Evolutionary conservation across 805 yeast species (phyloP).

Genomic region (Phaffomyces opuntiae): DNA sequence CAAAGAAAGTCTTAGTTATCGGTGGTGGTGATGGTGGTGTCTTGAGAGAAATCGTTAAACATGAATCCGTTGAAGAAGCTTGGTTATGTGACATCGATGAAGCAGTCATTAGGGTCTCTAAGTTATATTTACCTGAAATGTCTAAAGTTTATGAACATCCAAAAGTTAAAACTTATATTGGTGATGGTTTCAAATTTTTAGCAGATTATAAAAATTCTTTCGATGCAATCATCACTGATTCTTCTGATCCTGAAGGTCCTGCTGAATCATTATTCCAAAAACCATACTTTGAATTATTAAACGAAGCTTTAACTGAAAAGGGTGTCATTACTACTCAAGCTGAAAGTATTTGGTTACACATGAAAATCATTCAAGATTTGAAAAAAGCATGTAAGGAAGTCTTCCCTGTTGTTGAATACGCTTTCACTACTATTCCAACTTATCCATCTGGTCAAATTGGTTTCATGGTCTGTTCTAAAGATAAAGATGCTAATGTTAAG

Average conservation of each 20-base stretch:
- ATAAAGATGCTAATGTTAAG: slow-evolving; percentile 52
- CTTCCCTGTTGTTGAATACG: slow-evolving; percentile 88
- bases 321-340: slow-evolving; percentile 95
- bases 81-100: slow-evolving; percentile 94
- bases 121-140: slow-evolving; percentile 84
- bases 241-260: slow-evolving; percentile 98
- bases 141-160: slow-evolving; percentile 80
- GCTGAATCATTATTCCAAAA: slow-evolving; percentile 91
- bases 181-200: slow-evolving; percentile 96
- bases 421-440: slow-evolving; percentile 90
- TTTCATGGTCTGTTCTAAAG: slow-evolving; percentile 93
- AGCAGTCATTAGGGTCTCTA: slow-evolving; percentile 80
- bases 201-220: slow-evolving; percentile 77
- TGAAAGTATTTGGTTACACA: slow-evolving; percentile 89
- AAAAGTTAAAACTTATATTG: slow-evolving; percentile 83
- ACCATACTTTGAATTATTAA: slow-evolving; percentile 78
- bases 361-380: slow-evolving; percentile 74
- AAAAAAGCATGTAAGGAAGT: slow-evolving; percentile 76
- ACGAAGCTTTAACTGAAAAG: slow-evolving; percentile 82
- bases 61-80: slow-evolving; percentile 79
- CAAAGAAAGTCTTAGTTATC: slow-evolving; percentile 86
- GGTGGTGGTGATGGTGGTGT: slow-evolving; percentile 99
- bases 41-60: slow-evolving; percentile 88
- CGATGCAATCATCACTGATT: slow-evolving; percentile 94
- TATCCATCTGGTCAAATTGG: slow-evolving; percentile 97